Percentiles rank a stretch among this genome's conserved stretches.
Evolutionary conservation across 495 filamentous ascomycete species (phyloP).

Genomic region (Aspergillus incahuasiensis): DNA sequence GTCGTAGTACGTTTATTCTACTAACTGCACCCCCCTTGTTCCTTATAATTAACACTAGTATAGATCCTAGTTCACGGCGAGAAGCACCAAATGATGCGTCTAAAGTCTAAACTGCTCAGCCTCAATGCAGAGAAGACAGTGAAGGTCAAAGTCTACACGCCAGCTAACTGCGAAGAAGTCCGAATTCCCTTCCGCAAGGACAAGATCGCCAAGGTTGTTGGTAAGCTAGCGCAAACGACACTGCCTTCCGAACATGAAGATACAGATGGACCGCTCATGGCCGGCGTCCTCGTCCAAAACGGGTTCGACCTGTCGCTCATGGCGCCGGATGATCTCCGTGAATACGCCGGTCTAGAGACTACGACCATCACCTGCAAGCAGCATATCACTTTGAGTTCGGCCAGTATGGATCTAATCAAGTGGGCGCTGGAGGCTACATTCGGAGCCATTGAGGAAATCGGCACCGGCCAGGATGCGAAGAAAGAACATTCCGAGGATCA

Average conservation of each 20-base stretch:
- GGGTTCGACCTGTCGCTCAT: slow-evolving; percentile 95
- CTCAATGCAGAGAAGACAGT: slow-evolving; percentile 74
- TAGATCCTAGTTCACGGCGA: slow-evolving; percentile 94
- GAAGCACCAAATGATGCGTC: slow-evolving; percentile 94
- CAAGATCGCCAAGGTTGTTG: slow-evolving; percentile 93
- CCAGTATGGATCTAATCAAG: slow-evolving; percentile 82
- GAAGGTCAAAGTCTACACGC: slow-evolving; percentile 86
- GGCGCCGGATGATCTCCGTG: slow-evolving; percentile 90
- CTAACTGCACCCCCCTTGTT: background rate
- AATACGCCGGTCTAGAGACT: slow-evolving; percentile 92
- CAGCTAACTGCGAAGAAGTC: slow-evolving; percentile 92
- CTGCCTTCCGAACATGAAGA: slow-evolving; percentile 53
- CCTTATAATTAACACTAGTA: too few species aligned
- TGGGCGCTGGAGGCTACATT: slow-evolving; percentile 96
- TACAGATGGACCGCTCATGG: slow-evolving; percentile 56
- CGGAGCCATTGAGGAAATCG: slow-evolving; percentile 72
- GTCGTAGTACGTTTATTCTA: slow-evolving; percentile 67
- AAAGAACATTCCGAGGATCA: slow-evolving; percentile 32
- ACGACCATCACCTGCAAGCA: slow-evolving; percentile 91
- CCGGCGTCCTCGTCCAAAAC: slow-evolving; percentile 90
- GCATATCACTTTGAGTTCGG: slow-evolving; percentile 75
- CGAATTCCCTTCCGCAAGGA: slow-evolving; percentile 93
- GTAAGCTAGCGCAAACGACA: slow-evolving; percentile 77
- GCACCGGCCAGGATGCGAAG: slow-evolving; percentile 33
- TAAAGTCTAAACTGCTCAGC: slow-evolving; percentile 90